Percentiles rank a stretch among this genome's conserved stretches.
These are phyloP conservation scores for Aspergillus brasiliensis DNA, from an alignment of 2,329 filamentous ascomycete species.

Conservation along the genomic window DNA sequence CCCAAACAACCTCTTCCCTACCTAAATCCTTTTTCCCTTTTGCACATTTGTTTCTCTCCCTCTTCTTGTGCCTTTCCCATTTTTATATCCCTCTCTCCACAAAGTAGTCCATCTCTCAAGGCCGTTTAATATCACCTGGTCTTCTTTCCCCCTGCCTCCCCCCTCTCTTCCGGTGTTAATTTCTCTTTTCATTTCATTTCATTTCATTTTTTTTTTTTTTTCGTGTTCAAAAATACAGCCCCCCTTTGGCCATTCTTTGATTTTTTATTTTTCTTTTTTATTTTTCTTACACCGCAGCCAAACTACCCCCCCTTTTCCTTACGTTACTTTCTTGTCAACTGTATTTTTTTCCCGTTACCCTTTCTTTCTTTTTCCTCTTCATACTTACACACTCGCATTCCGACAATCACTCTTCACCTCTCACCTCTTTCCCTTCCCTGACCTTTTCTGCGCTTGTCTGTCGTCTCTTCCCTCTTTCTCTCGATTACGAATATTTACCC, in stretches of 20 bases:
- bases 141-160: conserved; percentile 1
- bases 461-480: neutral
- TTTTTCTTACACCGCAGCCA: neutral
- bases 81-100: conserved; percentile 5
- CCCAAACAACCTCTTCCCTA: conserved; percentile 14
- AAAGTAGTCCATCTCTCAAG: conserved; percentile 6
- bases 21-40: conserved; percentile 12
- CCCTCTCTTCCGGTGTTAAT: neutral
- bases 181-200: conserved; percentile 11
- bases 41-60: conserved; percentile 4
- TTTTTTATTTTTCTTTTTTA: conserved; percentile 11
- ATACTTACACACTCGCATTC: conserved; percentile 4
- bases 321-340: conserved; percentile 4
- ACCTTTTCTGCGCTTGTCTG: neutral
- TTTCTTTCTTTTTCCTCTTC: neutral
- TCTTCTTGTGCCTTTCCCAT: conserved; percentile 8
- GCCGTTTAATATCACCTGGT: conserved; percentile 5
- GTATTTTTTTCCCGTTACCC: conserved; percentile 2
- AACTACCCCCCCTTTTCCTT: conserved; percentile 10
- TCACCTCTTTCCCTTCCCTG: neutral
- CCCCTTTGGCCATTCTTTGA: too few species aligned
- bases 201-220: conserved; percentile 13
- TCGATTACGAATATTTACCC: conserved; percentile 3
- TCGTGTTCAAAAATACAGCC: too few species aligned
- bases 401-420: neutral